phyloP scores from a whole-genome alignment of 305 asterid genomes.

The Rubia balearica region DNA sequence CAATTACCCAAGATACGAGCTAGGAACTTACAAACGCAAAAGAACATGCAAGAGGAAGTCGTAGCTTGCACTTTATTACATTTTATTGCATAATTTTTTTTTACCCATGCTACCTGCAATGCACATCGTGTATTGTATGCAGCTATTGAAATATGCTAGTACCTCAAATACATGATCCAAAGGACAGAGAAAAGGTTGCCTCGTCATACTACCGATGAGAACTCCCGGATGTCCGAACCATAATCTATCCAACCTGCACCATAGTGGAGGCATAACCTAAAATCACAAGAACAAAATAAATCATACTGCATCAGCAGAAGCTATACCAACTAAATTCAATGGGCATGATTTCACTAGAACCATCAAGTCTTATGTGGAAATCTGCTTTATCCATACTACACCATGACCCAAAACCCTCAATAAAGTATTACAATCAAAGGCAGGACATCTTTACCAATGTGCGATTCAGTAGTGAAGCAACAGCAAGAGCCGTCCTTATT shows the following conservation, averaged over 20 bases:
- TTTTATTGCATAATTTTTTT: neutral
- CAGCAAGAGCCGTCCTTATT: conserved; percentile 89
- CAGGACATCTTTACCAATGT: conserved; percentile 63
- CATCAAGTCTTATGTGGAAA: neutral
- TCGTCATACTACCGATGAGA: conserved; percentile 67
- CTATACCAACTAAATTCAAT: conserved; percentile 3
- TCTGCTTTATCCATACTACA: neutral
- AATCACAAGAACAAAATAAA: conserved; percentile 51
- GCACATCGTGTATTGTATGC: neutral
- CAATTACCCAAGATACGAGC: neutral
- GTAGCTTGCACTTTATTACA: neutral
- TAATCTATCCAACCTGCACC: conserved; percentile 99
- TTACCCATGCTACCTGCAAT: neutral
- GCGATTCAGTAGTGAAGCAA: conserved; percentile 80
- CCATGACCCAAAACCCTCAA: neutral
- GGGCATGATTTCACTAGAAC: neutral
- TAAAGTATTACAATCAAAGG: conserved; percentile 1
- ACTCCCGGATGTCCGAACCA: conserved; percentile 99
- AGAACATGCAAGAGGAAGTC: neutral
- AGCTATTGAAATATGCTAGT: conserved; percentile 19
- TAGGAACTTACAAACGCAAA: neutral
- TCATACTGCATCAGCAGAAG: conserved; percentile 13
- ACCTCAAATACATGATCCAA: conserved; percentile 95
- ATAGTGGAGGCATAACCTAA: conserved; percentile 99
- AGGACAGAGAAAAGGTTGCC: conserved; percentile 95